Percentiles rank a stretch among this genome's conserved stretches.
Evolutionary conservation across 331 rosid genomes (phyloP).

Genomic region (Dryas integrifolia): DNA sequence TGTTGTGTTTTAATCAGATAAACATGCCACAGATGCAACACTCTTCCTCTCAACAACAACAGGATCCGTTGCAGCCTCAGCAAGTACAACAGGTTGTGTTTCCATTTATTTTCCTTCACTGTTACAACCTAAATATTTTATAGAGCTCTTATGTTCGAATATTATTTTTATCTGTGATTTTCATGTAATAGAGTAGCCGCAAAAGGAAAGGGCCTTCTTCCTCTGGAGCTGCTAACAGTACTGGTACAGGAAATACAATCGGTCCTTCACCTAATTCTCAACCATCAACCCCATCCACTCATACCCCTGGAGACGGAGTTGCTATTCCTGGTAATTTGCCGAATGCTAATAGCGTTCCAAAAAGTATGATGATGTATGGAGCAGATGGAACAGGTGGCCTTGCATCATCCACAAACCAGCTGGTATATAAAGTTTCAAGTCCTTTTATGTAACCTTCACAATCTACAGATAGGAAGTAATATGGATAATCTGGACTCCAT

Average conservation of each 20-base stretch:
- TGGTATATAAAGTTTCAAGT: conserved; percentile 49
- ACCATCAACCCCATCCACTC: conserved; percentile 94
- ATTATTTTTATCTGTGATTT: not conserved
- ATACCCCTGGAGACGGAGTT: conserved; percentile 84
- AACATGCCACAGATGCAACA: conserved; percentile 80
- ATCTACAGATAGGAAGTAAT: conserved; percentile 9
- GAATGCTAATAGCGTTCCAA: conserved; percentile 58
- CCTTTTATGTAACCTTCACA: conserved; percentile 8
- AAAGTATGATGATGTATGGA: conserved; percentile 63
- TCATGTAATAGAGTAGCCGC: conserved; percentile 53
- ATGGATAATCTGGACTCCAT: not conserved
- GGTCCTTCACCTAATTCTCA: conserved; percentile 93
- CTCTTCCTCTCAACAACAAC: conserved; percentile 77
- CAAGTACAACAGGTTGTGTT: conserved; percentile 68
- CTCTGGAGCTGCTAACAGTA: conserved; percentile 93
- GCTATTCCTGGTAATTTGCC: conserved; percentile 66
- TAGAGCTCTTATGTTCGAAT: not conserved
- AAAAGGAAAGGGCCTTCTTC: conserved; percentile 90
- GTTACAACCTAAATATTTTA: not conserved
- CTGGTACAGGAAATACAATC: conserved; percentile 92
- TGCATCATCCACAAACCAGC: conserved; percentile 86
- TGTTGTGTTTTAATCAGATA: conserved; percentile 44
- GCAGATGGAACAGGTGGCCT: conserved; percentile 81
- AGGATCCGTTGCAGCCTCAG: conserved; percentile 81
- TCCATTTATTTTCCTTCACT: conserved; percentile 21